Conservation (phyloP, 371 early-diverging fungal species). For the Apophysomyces ossiformis region DNA sequence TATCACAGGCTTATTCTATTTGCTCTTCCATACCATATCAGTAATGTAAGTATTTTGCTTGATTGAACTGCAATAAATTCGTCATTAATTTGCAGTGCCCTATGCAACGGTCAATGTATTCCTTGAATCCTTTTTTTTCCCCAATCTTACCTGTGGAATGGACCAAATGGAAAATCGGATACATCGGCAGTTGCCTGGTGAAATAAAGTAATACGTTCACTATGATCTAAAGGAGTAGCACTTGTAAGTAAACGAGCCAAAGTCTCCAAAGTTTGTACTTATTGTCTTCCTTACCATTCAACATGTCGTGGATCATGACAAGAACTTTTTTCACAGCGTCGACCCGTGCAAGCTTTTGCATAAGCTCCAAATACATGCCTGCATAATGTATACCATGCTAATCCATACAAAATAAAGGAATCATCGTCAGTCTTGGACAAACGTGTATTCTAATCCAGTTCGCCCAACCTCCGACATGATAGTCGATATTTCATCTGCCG, state of each 20-base stretch:
- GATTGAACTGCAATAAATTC: constrained; percentile 89
- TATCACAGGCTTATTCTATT: neutral
- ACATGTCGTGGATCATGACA: constrained; percentile 85
- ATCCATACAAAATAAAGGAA: neutral
- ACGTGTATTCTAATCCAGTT: neutral
- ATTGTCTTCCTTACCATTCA: constrained; percentile 58
- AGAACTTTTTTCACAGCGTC: constrained; percentile 91
- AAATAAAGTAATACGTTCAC: constrained; percentile 57
- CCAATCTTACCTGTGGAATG: constrained; percentile 68
- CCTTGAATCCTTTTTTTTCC: neutral
- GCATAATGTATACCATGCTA: constrained; percentile 61
- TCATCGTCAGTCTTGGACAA: neutral
- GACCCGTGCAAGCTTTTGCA: constrained; percentile 82
- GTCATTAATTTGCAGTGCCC: constrained; percentile 82
- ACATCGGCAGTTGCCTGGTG: constrained; percentile 47
- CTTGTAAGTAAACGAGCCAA: neutral
- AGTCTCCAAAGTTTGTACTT: neutral
- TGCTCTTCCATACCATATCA: constrained; percentile 53
- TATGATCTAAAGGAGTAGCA: constrained; percentile 43
- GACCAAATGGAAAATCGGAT: constrained; percentile 61
- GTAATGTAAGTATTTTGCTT: constrained; percentile 76
- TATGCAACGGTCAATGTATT: constrained; percentile 23
- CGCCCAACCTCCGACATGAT: constrained; percentile 52
- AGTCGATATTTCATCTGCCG: constrained; percentile 46
- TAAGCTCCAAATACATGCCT: constrained; percentile 68